Conservation (phyloP, 257 asterid species). For the Solanum chmielewskii region DNA sequence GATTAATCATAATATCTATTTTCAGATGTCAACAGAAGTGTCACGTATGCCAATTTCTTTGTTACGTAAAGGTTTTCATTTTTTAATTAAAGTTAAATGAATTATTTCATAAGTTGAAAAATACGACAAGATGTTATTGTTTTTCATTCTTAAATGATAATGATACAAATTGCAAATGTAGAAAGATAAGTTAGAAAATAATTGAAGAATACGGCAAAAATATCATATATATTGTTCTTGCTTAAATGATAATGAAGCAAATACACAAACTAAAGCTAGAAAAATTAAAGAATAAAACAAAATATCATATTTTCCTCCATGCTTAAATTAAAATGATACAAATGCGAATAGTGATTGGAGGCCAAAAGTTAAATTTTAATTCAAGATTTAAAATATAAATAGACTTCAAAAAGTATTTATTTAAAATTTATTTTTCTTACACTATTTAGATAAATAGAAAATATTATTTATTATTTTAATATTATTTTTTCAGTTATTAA, state of each 20-base stretch:
- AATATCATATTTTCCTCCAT: neutral
- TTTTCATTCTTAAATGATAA: neutral
- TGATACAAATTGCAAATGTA: neutral
- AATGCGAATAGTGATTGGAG: too few relatives aligned
- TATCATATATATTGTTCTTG: neutral
- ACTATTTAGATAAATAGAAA: too few relatives aligned
- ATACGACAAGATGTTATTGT: neutral
- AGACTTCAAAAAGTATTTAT: too few relatives aligned
- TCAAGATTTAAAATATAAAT: too few relatives aligned
- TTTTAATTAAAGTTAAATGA: neutral
- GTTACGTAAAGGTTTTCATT: neutral
- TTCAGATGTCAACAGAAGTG: neutral
- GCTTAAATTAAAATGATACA: neutral
- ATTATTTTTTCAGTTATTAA: too few relatives aligned
- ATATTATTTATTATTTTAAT: too few relatives aligned
- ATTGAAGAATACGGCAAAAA: neutral
- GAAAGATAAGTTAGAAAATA: neutral
- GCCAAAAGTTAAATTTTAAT: too few relatives aligned
- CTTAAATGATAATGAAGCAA: neutral
- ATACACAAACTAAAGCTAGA: neutral
- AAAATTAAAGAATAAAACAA: neutral
- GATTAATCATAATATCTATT: neutral
- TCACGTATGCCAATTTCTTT: neutral
- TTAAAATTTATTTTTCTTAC: too few relatives aligned
- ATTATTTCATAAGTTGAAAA: neutral